These are phyloP conservation scores for Zygosaccharomyces sapae DNA, from an alignment of 1,139 yeast species.

Conservation along the genomic window DNA sequence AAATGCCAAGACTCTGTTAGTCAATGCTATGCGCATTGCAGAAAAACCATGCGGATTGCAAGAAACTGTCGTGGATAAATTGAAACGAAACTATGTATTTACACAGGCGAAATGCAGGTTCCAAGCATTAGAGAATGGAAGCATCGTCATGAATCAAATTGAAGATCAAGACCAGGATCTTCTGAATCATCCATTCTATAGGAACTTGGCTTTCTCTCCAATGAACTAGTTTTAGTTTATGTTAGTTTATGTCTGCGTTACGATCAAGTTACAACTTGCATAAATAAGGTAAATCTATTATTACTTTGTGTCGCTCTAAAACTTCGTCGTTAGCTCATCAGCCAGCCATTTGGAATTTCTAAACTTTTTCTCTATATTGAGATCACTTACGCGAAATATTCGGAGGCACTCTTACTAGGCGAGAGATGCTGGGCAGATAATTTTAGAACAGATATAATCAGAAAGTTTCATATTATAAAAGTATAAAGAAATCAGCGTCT, in stretches of 20 bases:
- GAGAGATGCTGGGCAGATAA: slow-evolving; percentile 7
- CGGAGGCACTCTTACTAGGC: neutral
- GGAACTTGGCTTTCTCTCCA: neutral
- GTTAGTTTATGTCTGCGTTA: neutral
- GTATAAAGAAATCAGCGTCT: slow-evolving; percentile 3
- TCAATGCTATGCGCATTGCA: slow-evolving; percentile 27
- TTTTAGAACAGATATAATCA: slow-evolving; percentile 3
- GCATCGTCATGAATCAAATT: neutral
- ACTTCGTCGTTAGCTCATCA: neutral
- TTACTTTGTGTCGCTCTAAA: neutral
- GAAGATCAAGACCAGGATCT: slow-evolving; percentile 9
- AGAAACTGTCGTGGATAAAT: slow-evolving; percentile 31
- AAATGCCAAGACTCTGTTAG: slow-evolving; percentile 26
- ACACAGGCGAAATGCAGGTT: slow-evolving; percentile 24
- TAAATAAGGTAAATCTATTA: too few species aligned
- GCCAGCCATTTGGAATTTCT: slow-evolving; percentile 6
- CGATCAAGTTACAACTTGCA: neutral
- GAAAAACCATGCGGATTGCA: slow-evolving; percentile 32
- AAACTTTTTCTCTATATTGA: neutral
- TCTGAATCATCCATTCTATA: slow-evolving; percentile 20
- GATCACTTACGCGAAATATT: slow-evolving; percentile 6
- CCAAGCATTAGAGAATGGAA: slow-evolving; percentile 9
- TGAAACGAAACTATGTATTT: slow-evolving; percentile 32
- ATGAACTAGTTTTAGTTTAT: neutral
- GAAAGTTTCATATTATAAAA: neutral